A percentile compares a stretch with the other conserved stretches of the same genome.
Evolutionary conservation across 768 basidiomycete species (phyloP).

Genomic region (Kwoniella mangroviensis): DNA sequence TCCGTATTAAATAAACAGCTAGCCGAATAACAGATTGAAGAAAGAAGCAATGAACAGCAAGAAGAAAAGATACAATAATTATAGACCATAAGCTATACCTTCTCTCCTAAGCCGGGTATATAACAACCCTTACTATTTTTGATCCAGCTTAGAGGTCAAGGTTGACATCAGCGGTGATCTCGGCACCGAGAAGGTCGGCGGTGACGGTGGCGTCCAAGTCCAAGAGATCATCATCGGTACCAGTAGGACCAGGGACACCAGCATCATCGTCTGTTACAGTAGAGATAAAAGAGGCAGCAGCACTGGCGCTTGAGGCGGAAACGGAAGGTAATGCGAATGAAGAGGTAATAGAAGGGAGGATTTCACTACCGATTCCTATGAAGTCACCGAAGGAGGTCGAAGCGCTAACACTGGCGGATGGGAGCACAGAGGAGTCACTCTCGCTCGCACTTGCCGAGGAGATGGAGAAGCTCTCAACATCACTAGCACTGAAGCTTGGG

Average conservation of each 20-base stretch:
- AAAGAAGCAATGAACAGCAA: neutral
- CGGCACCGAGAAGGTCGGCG: neutral
- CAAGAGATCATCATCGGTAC: neutral
- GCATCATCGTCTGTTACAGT: neutral
- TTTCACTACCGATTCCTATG: neutral
- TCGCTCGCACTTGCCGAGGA: neutral
- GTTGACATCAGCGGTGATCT: neutral
- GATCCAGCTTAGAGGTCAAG: neutral
- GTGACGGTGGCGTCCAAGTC: neutral
- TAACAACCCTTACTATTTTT: neutral
- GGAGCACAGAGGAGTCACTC: too few species aligned
- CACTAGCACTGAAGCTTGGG: constrained; percentile 1
- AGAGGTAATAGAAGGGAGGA: neutral
- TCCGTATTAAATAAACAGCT: neutral
- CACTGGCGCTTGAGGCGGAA: neutral
- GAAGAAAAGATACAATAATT: neutral
- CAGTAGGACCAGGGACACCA: neutral
- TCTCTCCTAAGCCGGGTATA: neutral
- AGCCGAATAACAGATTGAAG: neutral
- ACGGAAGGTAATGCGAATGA: neutral
- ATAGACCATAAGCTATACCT: too few species aligned
- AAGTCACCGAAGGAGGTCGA: constrained; percentile 2
- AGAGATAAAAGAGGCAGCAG: neutral
- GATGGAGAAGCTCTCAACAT: neutral
- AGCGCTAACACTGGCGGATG: neutral